These are phyloP conservation scores for Aspergillus cejpii DNA, from an alignment of 2,329 filamentous ascomycete species.

Conservation along the genomic window DNA sequence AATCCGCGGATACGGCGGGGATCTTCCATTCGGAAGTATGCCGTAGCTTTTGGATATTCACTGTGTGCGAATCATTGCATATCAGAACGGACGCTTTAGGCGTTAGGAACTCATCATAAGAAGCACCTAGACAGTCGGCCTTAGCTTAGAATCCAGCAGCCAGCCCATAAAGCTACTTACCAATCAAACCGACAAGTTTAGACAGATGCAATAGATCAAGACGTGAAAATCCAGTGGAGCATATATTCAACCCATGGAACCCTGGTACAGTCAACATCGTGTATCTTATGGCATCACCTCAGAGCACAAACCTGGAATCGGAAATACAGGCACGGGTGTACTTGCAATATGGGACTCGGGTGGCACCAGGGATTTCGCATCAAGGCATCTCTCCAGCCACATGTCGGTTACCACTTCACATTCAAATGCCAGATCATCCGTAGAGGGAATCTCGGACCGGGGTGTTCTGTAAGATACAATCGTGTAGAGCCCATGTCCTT, in stretches of 20 bases:
- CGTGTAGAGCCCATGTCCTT: constrained; percentile 31
- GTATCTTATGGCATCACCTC: background rate
- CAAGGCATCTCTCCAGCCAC: constrained; percentile 85
- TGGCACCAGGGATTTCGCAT: constrained; percentile 63
- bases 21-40: constrained; percentile 69
- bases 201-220: constrained; percentile 81
- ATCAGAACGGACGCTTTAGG: constrained; percentile 67
- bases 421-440: constrained; percentile 37
- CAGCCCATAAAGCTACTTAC: constrained; percentile 30
- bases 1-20: constrained; percentile 71
- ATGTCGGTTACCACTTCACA: constrained; percentile 69
- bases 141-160: background rate
- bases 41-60: constrained; percentile 67
- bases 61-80: constrained; percentile 51
- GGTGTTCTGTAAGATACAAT: constrained; percentile 38
- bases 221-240: constrained; percentile 73
- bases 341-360: constrained; percentile 67
- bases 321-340: constrained; percentile 65
- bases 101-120: constrained; percentile 71
- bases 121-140: constrained; percentile 51
- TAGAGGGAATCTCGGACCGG: constrained; percentile 30
- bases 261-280: constrained; percentile 37
- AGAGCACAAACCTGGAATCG: constrained; percentile 48
- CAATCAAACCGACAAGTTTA: constrained; percentile 67
- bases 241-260: constrained; percentile 65